These are phyloP conservation scores for Pseudocercospora eumusae DNA, from an alignment of 2,329 filamentous ascomycete genomes.

Conservation along the genomic window DNA sequence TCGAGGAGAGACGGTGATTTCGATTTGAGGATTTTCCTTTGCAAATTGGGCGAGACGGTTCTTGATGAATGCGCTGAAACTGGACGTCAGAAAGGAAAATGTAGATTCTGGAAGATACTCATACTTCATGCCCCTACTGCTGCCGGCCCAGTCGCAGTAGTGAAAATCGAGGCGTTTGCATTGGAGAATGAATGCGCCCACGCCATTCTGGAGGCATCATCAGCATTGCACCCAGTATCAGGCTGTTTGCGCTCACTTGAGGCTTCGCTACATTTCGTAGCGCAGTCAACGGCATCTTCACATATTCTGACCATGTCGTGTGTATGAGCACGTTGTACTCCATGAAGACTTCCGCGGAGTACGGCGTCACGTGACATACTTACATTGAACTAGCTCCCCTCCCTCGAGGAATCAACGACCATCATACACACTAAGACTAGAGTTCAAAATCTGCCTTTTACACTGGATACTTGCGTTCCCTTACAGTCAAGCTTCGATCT, in stretches of 20 bases:
- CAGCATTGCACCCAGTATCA: background rate
- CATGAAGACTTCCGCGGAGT: background rate
- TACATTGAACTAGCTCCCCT: too few relatives aligned
- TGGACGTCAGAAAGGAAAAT: conserved; percentile 16
- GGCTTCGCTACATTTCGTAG: conserved; percentile 57
- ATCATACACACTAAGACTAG: too few relatives aligned
- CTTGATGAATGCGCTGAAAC: conserved; percentile 84
- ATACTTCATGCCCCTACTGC: conserved; percentile 94
- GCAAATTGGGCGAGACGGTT: conserved; percentile 76
- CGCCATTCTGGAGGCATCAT: conserved; percentile 70
- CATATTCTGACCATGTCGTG: conserved; percentile 15
- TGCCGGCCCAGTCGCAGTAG: conserved; percentile 96
- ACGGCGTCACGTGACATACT: background rate
- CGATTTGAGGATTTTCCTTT: conserved; percentile 77
- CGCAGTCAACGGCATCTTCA: conserved; percentile 51
- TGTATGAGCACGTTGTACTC: background rate
- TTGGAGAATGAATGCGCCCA: conserved; percentile 94
- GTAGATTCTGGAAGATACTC: background rate
- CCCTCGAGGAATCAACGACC: too few relatives aligned
- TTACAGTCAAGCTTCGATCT: background rate
- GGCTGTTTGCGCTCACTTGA: conserved; percentile 50
- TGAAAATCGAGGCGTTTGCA: conserved; percentile 95
- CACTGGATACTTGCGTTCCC: too few relatives aligned
- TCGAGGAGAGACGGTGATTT: conserved; percentile 86
- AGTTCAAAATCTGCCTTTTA: too few relatives aligned